Evolutionary conservation across 1,284 basidiomycete genomes (phyloP).

Genomic region (Veloboletus limbatus): DNA sequence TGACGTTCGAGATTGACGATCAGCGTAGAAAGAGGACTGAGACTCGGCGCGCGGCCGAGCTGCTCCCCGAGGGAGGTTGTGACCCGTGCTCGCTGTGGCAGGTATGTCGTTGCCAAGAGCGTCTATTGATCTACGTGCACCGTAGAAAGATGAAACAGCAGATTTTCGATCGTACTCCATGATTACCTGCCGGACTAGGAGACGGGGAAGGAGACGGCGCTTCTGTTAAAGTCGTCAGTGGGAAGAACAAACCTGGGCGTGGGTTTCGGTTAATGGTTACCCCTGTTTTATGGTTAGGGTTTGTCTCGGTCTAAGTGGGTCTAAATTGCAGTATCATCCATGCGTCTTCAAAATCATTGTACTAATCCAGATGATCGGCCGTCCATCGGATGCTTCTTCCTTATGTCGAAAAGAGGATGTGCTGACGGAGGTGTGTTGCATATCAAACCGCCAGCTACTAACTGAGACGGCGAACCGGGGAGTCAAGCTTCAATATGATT

Average conservation of each 20-base stretch:
- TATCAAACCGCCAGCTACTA: too few relatives aligned
- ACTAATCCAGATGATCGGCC: too few relatives aligned
- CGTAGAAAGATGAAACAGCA: constrained; percentile 73
- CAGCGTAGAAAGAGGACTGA: constrained; percentile 61
- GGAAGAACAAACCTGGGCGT: constrained; percentile 12
- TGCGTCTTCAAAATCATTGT: too few relatives aligned
- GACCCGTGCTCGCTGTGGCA: constrained; percentile 2
- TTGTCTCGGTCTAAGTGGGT: constrained; percentile 12
- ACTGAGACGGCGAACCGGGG: too few relatives aligned
- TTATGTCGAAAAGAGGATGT: too few relatives aligned
- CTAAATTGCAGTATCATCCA: too few relatives aligned
- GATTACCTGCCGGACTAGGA: constrained; percentile 1
- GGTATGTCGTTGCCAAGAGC: constrained; percentile 48
- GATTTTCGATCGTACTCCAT: constrained; percentile 69
- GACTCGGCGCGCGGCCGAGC: constrained; percentile 54
- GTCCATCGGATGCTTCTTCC: too few relatives aligned
- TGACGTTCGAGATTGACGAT: constrained; percentile 39
- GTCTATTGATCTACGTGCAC: constrained; percentile 59
- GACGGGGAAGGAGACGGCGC: background rate
- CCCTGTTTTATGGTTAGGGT: constrained; percentile 27
- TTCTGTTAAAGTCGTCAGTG: constrained; percentile 9
- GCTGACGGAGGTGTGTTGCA: too few relatives aligned
- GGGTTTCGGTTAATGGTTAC: background rate
- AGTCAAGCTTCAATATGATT: too few relatives aligned
- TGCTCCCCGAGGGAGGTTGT: constrained; percentile 25